A percentile compares a stretch with the other conserved stretches of the same genome.
Evolutionary conservation across 23 red algal species (phyloP).

Genomic region (Gracilaria domingensis): DNA sequence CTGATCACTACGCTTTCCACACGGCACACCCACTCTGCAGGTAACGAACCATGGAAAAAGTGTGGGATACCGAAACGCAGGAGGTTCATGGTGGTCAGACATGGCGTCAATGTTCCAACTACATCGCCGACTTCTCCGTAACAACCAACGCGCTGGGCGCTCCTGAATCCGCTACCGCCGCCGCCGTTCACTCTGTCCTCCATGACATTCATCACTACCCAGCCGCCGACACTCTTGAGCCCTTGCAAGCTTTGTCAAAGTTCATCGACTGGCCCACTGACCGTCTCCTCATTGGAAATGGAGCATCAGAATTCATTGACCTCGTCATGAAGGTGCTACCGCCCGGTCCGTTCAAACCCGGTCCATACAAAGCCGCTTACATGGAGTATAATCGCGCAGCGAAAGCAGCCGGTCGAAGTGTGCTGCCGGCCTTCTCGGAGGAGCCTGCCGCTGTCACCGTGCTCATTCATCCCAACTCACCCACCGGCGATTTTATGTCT

Average conservation of each 20-base stretch:
- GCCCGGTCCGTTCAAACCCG: conserved; percentile 75
- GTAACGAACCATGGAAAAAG: conserved; percentile 11
- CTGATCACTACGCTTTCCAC: too few species aligned
- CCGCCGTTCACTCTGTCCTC: conserved; percentile 67
- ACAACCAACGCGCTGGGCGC: conserved; percentile 97
- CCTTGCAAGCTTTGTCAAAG: conserved; percentile 56
- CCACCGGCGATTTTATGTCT: conserved; percentile 90
- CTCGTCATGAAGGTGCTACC: conserved; percentile 87
- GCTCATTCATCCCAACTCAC: conserved; percentile 94
- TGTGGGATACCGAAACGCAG: conserved; percentile 95
- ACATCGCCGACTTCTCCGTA: conserved; percentile 94
- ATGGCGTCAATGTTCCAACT: conserved; percentile 87
- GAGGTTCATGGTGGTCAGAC: conserved; percentile 98
- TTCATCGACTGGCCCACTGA: conserved; percentile 71
- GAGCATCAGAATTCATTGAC: conserved; percentile 98
- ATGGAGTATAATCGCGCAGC: conserved; percentile 98
- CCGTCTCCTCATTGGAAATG: conserved; percentile 94
- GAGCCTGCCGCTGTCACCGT: conserved; percentile 82
- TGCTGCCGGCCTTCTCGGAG: conserved; percentile 44
- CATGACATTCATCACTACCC: conserved; percentile 94
- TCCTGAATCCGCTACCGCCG: conserved; percentile 61
- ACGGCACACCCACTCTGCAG: not conserved
- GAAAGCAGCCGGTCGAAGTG: conserved; percentile 76
- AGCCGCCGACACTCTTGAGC: conserved; percentile 78
- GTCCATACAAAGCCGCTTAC: conserved; percentile 94